These are phyloP conservation scores for Penicillium dipodomyicola DNA, from an alignment of 495 filamentous ascomycete genomes.

Conservation along the genomic window DNA sequence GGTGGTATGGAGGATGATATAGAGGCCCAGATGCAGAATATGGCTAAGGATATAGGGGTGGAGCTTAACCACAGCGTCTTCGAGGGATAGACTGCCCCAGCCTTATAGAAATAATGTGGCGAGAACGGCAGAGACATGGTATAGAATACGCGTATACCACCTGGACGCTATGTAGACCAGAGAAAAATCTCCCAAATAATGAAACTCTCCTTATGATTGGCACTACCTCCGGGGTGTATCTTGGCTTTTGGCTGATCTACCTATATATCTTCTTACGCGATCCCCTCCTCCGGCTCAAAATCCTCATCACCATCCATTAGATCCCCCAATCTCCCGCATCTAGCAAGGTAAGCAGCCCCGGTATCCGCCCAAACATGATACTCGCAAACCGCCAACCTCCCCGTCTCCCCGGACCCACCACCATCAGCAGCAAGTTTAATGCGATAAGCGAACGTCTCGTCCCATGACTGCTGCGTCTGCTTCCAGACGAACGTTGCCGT, in stretches of 20 bases:
- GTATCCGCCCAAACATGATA: constrained; percentile 66
- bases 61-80: constrained; percentile 86
- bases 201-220: constrained; percentile 2
- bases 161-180: neutral
- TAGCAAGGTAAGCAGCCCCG: constrained; percentile 60
- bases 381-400: constrained; percentile 40
- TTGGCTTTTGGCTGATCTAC: neutral
- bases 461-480: constrained; percentile 52
- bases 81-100: constrained; percentile 58
- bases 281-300: neutral
- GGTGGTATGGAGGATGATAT: constrained; percentile 93
- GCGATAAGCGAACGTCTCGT: constrained; percentile 58
- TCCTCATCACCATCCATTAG: neutral
- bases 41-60: constrained; percentile 89
- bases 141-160: neutral
- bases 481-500: constrained; percentile 50
- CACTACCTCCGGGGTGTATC: neutral
- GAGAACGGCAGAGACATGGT: neutral
- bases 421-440: constrained; percentile 45
- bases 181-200: constrained; percentile 3
- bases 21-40: constrained; percentile 76
- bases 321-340: constrained; percentile 40
- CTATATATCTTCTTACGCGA: neutral
- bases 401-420: neutral
- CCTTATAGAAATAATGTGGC: neutral